These are phyloP conservation scores for Colletotrichum simmondsii DNA, from an alignment of 2,329 filamentous ascomycete species.

Conservation along the genomic window DNA sequence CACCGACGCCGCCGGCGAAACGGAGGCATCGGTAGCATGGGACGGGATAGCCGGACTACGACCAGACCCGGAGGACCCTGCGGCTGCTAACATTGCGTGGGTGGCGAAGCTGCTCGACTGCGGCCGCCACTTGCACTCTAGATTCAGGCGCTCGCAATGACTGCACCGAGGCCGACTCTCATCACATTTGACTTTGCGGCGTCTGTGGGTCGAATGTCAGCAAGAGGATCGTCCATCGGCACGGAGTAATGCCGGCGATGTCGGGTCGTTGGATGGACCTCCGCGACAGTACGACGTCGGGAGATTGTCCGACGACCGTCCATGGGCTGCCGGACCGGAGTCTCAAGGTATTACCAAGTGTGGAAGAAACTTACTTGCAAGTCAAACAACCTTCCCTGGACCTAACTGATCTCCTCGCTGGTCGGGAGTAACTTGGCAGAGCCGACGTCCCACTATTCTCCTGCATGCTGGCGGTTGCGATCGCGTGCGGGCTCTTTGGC, in stretches of 20 bases:
- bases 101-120: conserved; percentile 34
- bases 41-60: conserved; percentile 38
- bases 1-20: conserved; percentile 37
- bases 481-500: conserved; percentile 23
- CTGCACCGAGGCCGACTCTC: conserved; percentile 63
- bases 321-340: background rate
- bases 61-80: conserved; percentile 35
- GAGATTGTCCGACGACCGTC: background rate
- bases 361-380: conserved; percentile 51
- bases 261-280: background rate
- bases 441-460: conserved; percentile 28
- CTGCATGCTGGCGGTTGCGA: conserved; percentile 31
- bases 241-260: background rate
- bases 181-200: conserved; percentile 65
- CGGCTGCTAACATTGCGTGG: conserved; percentile 34
- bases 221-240: background rate
- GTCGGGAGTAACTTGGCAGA: conserved; percentile 26
- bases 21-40: conserved; percentile 42
- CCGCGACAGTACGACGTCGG: background rate
- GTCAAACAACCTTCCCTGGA: conserved; percentile 58
- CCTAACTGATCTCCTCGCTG: conserved; percentile 34
- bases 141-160: conserved; percentile 63
- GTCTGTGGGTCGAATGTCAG: conserved; percentile 43
- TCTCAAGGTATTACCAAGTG: background rate
- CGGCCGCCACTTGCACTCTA: conserved; percentile 62